Conservation (phyloP, 208 protist species). For the Leptomonas seymouri region DNA sequence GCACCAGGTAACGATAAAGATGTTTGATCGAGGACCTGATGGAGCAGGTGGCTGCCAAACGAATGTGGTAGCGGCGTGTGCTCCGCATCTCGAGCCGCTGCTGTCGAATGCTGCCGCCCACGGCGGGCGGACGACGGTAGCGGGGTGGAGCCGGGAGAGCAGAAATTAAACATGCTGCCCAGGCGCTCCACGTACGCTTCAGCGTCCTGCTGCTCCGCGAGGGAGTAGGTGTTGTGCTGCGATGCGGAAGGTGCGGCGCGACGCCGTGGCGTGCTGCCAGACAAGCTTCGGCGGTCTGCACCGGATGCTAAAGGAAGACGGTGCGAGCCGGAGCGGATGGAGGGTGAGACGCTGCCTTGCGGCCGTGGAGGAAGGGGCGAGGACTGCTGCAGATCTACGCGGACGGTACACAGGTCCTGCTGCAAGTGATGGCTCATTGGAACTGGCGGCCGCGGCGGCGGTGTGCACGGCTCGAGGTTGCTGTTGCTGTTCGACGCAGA, state of each 20-base stretch:
- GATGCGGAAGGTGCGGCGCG: conserved; percentile 17
- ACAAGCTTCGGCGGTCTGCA: not conserved
- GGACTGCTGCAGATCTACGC: not conserved
- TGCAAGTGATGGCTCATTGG: too few species aligned
- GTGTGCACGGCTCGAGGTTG: conserved; percentile 15
- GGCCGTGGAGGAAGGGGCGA: not conserved
- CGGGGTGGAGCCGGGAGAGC: conserved; percentile 43
- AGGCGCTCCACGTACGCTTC: conserved; percentile 42
- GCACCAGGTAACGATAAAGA: not conserved
- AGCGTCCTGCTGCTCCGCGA: conserved; percentile 21
- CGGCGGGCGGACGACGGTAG: conserved; percentile 19
- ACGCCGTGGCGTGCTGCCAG: not conserved
- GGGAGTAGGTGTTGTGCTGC: conserved; percentile 39
- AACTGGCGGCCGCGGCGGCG: conserved; percentile 18
- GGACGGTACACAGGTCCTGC: not conserved
- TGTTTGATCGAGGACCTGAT: not conserved
- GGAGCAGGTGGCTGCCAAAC: not conserved
- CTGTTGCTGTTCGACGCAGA: conserved; percentile 15
- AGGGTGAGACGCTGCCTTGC: not conserved
- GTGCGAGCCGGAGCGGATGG: not conserved
- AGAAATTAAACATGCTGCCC: conserved; percentile 39
- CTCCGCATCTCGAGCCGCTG: not conserved
- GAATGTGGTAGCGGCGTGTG: not conserved
- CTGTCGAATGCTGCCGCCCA: not conserved
- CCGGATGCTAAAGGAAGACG: too few species aligned